A percentile compares a stretch with the other conserved stretches of the same genome.
These are phyloP conservation scores for Neofusicoccum sp. DNA, from an alignment of 2,329 filamentous ascomycete species.

Conservation along the genomic window DNA sequence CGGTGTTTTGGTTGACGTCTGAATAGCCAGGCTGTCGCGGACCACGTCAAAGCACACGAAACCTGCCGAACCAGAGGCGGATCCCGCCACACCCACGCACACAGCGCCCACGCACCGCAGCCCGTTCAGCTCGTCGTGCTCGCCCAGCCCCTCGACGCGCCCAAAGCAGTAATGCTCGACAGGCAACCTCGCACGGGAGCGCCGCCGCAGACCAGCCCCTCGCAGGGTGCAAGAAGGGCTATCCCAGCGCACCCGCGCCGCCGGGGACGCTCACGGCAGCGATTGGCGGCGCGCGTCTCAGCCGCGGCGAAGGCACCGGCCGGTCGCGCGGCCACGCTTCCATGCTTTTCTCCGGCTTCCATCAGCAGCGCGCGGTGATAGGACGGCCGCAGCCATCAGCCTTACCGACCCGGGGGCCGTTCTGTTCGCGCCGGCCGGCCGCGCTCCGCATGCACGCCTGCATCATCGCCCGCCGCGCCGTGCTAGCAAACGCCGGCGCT, in stretches of 20 bases:
- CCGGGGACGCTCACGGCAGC: background rate
- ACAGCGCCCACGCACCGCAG: background rate
- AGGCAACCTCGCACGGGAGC: slow-evolving; percentile 12
- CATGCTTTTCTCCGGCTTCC: background rate
- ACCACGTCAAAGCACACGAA: slow-evolving; percentile 15
- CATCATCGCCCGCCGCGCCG: background rate
- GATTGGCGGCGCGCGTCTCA: background rate
- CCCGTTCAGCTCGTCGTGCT: background rate
- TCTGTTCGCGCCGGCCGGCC: background rate
- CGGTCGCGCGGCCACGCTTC: background rate
- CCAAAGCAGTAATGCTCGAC: slow-evolving; percentile 17
- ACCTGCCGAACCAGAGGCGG: slow-evolving; percentile 10
- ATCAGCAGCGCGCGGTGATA: background rate
- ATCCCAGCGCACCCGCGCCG: slow-evolving; percentile 1
- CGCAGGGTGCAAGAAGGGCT: background rate
- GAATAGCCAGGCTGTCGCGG: background rate
- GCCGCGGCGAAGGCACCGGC: background rate
- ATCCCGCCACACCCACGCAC: slow-evolving; percentile 2
- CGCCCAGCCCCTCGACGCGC: background rate
- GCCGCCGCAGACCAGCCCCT: background rate
- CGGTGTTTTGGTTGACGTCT: slow-evolving; percentile 9
- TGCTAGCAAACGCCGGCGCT: background rate
- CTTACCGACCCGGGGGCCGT: background rate
- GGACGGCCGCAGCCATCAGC: background rate
- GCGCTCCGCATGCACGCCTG: background rate